These are phyloP conservation scores for Phoma sp. DNA, from an alignment of 2,329 filamentous ascomycete genomes.

Conservation along the genomic window DNA sequence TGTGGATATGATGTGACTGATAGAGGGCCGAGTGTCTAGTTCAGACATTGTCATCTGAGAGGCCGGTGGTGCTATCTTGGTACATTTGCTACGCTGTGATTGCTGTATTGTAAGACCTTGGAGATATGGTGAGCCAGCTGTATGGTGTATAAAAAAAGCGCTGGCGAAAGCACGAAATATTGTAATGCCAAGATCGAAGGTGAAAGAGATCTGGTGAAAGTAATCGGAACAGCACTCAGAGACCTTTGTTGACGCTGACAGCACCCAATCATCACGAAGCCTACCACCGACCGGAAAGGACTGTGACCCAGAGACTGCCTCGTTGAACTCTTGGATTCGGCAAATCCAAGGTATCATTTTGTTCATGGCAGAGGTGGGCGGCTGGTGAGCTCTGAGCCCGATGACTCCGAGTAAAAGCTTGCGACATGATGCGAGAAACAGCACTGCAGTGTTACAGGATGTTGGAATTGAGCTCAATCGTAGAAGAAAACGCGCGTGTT, in stretches of 20 bases:
- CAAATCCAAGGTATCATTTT: no score
- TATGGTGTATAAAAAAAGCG: not conserved
- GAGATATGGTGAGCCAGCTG: not conserved
- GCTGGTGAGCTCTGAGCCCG: no score
- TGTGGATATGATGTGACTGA: not conserved
- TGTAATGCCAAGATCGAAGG: not conserved
- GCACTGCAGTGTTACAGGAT: no score
- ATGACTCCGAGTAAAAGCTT: no score
- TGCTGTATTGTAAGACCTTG: not conserved
- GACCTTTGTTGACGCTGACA: not conserved
- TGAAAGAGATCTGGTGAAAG: conserved; percentile 3
- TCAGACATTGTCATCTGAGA: not conserved
- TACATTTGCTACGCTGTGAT: no score
- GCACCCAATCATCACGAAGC: not conserved
- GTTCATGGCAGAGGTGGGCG: no score
- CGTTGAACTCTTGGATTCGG: not conserved
- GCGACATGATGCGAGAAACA: no score
- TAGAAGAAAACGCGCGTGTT: not conserved
- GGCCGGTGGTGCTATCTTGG: not conserved
- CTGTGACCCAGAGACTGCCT: no score
- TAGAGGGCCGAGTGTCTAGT: not conserved
- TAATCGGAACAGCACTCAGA: not conserved
- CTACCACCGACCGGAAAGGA: no score
- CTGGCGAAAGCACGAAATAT: not conserved
- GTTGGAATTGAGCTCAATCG: no score